Evolutionary conservation across 129 eudicot species (phyloP).

Genomic region (Deinandra increscens): DNA sequence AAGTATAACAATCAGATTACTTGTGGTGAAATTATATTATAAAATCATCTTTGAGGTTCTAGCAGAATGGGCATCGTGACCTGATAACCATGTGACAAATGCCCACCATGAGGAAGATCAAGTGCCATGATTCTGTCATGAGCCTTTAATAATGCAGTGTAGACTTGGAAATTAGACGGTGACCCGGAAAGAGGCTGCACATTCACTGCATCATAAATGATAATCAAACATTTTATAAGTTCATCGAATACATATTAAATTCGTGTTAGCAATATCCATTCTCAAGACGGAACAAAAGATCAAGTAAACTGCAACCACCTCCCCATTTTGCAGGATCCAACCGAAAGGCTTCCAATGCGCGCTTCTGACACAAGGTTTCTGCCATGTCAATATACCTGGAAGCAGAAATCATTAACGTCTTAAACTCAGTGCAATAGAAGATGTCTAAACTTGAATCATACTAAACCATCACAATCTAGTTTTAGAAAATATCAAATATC

Average conservation of each 20-base stretch:
- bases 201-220: constrained; percentile 59
- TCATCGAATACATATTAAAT: neutral
- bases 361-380: constrained; percentile 91
- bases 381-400: constrained; percentile 98
- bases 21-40: neutral
- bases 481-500: neutral
- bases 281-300: neutral
- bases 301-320: constrained; percentile 44
- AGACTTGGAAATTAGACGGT: constrained; percentile 89
- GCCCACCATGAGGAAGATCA: constrained; percentile 99
- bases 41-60: neutral
- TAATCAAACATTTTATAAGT: constrained; percentile 13
- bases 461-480: neutral
- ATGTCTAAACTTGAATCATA: constrained; percentile 16
- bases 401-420: constrained; percentile 5
- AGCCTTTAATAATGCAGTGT: constrained; percentile 90
- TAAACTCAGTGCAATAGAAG: constrained; percentile 18
- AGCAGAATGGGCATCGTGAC: constrained; percentile 35
- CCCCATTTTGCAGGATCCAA: constrained; percentile 99
- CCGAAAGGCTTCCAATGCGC: constrained; percentile 97
- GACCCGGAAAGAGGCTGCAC: constrained; percentile 99
- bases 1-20: constrained; percentile 16
- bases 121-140: constrained; percentile 99
- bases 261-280: constrained; percentile 1
- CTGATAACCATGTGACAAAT: constrained; percentile 98